phyloP scores from a whole-genome alignment of 306 rosid genomes.

The Heteromeles arbutifolia region DNA sequence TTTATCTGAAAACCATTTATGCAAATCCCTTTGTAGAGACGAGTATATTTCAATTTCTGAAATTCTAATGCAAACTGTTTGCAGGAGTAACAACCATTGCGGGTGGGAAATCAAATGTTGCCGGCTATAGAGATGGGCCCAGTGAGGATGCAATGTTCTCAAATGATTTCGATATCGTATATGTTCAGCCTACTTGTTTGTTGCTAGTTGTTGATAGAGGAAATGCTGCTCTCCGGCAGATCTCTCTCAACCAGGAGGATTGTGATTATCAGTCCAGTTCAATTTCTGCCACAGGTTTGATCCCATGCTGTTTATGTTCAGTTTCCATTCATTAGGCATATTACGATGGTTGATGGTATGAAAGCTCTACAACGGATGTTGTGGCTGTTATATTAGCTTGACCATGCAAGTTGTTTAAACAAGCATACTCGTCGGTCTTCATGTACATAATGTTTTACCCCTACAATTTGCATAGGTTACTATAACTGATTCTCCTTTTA shows the following conservation, averaged over 20 bases:
- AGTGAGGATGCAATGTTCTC: constrained; percentile 98
- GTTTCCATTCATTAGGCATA: background rate
- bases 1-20: background rate
- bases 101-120: constrained; percentile 89
- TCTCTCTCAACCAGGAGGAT: constrained; percentile 77
- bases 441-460: background rate
- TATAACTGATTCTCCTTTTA: background rate
- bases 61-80: constrained; percentile 18
- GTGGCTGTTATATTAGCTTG: background rate
- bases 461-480: background rate
- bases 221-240: constrained; percentile 93
- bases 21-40: constrained; percentile 7
- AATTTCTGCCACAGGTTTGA: constrained; percentile 74
- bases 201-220: constrained; percentile 95
- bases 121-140: constrained; percentile 97
- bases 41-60: background rate
- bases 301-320: background rate
- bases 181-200: constrained; percentile 78
- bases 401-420: background rate
- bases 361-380: background rate
- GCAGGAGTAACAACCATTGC: constrained; percentile 96
- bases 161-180: constrained; percentile 85
- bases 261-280: constrained; percentile 76
- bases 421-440: background rate
- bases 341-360: background rate